A percentile compares a stretch with the other conserved stretches of the same genome.
Evolutionary conservation across 2,329 filamentous ascomycete species (phyloP).

Genomic region (Dactylellina parvicollis): DNA sequence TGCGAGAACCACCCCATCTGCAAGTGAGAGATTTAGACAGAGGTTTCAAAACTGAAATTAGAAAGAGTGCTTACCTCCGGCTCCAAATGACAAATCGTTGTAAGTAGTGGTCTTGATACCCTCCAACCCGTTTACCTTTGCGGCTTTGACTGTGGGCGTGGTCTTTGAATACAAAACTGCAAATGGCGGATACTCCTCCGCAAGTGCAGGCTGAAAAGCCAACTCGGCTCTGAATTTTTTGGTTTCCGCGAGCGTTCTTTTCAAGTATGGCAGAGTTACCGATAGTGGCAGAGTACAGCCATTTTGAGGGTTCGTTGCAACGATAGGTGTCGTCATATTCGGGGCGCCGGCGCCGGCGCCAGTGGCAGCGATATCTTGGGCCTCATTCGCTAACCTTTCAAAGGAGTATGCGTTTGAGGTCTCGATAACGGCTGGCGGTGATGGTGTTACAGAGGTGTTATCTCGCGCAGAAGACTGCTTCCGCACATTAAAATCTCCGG

Average conservation of each 20-base stretch:
- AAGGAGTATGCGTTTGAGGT: slow-evolving; percentile 57
- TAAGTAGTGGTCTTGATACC: slow-evolving; percentile 83
- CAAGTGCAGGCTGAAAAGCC: slow-evolving; percentile 66
- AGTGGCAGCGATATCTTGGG: slow-evolving; percentile 54
- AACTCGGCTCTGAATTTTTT: slow-evolving; percentile 81
- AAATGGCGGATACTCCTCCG: slow-evolving; percentile 83
- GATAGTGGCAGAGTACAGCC: slow-evolving; percentile 67
- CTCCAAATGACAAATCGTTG: slow-evolving; percentile 85
- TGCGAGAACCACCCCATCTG: slow-evolving; percentile 88
- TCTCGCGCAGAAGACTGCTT: slow-evolving; percentile 55
- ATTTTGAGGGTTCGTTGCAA: slow-evolving; percentile 12
- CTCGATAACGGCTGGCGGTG: slow-evolving; percentile 58
- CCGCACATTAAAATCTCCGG: slow-evolving; percentile 50
- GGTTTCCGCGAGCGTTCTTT: slow-evolving; percentile 75
- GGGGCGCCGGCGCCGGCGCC: slow-evolving; percentile 47
- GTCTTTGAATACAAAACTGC: slow-evolving; percentile 87
- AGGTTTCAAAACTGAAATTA: background rate
- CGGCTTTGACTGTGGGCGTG: slow-evolving; percentile 84
- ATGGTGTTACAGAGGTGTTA: slow-evolving; percentile 58
- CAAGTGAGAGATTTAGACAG: slow-evolving; percentile 59
- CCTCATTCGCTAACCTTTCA: slow-evolving; percentile 57
- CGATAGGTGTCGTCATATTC: slow-evolving; percentile 31
- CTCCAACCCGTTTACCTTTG: slow-evolving; percentile 76
- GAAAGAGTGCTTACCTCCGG: slow-evolving; percentile 58
- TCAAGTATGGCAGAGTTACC: slow-evolving; percentile 73